phyloP scores from a whole-genome alignment of 257 asterid genomes.

The Penstemon eatonii region DNA sequence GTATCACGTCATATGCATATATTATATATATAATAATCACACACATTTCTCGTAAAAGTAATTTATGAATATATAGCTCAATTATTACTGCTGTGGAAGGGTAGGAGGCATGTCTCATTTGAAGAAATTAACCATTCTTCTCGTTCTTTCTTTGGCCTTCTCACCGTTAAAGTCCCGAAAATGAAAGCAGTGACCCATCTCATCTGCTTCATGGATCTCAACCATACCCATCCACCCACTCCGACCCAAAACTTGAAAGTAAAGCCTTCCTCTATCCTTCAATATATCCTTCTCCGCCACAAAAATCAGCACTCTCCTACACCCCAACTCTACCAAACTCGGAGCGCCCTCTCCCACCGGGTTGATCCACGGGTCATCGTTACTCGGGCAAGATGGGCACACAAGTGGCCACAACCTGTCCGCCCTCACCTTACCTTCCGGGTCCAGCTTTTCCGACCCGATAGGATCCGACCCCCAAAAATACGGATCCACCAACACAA shows the following conservation, averaged over 20 bases:
- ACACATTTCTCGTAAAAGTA: neutral
- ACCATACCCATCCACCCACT: constrained; percentile 46
- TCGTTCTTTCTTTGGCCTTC: constrained; percentile 39
- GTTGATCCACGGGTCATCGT: constrained; percentile 40
- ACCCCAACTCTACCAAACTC: constrained; percentile 30
- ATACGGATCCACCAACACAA: constrained; percentile 34
- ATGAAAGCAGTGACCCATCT: constrained; percentile 42
- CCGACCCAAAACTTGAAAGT: constrained; percentile 34
- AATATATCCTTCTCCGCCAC: constrained; percentile 45
- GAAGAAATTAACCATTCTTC: constrained; percentile 41
- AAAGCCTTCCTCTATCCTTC: constrained; percentile 43
- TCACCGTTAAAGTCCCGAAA: constrained; percentile 25
- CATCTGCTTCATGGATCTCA: constrained; percentile 43
- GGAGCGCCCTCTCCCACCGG: constrained; percentile 31
- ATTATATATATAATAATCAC: neutral
- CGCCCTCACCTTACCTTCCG: constrained; percentile 15
- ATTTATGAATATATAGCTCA: neutral
- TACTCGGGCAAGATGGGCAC: constrained; percentile 27
- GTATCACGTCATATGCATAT: too few relatives aligned
- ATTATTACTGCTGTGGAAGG: neutral
- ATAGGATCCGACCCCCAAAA: constrained; percentile 38
- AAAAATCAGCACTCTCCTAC: constrained; percentile 33
- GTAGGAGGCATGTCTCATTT: constrained; percentile 29
- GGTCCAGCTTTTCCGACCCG: constrained; percentile 28
- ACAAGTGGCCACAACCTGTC: constrained; percentile 32